These are phyloP conservation scores for Botrytis squamosa DNA, from an alignment of 2,329 filamentous ascomycete species.

Conservation along the genomic window DNA sequence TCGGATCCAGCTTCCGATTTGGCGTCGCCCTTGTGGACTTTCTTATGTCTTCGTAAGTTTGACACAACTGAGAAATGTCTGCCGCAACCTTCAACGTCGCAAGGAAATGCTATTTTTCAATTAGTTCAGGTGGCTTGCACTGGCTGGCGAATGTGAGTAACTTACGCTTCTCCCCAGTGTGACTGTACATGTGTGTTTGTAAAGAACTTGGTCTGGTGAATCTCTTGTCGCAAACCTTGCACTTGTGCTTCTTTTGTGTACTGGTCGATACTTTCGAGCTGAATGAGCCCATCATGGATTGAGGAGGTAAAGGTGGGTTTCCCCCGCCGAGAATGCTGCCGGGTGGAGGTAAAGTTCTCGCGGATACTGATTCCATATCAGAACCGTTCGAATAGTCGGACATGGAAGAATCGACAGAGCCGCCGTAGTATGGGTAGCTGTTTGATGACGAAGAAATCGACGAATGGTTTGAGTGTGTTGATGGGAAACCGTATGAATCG, in stretches of 20 bases:
- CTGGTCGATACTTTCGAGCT: conserved; percentile 94
- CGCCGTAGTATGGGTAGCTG: conserved; percentile 77
- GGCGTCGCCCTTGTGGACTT: conserved; percentile 84
- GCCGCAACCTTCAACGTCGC: conserved; percentile 91
- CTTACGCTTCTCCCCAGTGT: conserved; percentile 97
- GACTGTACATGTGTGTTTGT: conserved; percentile 98
- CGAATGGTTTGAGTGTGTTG: conserved; percentile 79
- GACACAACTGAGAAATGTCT: conserved; percentile 97
- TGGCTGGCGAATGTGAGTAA: background rate
- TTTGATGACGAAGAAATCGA: conserved; percentile 84
- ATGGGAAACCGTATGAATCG: conserved; percentile 90
- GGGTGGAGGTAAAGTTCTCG: conserved; percentile 80
- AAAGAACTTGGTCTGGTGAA: conserved; percentile 93
- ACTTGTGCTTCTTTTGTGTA: conserved; percentile 99
- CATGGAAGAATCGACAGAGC: conserved; percentile 78
- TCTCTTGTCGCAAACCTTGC: conserved; percentile 97
- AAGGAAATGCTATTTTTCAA: conserved; percentile 71
- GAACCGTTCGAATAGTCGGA: conserved; percentile 93
- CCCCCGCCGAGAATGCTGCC: conserved; percentile 62
- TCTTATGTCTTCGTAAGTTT: conserved; percentile 89
- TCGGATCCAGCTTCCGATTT: conserved; percentile 63
- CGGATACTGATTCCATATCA: conserved; percentile 77
- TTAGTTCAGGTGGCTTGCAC: conserved; percentile 9
- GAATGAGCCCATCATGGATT: conserved; percentile 98
- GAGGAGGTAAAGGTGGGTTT: conserved; percentile 77